Evolutionary conservation across 139 green algal genomes (phyloP).

Genomic region (Chlorella sp.): DNA sequence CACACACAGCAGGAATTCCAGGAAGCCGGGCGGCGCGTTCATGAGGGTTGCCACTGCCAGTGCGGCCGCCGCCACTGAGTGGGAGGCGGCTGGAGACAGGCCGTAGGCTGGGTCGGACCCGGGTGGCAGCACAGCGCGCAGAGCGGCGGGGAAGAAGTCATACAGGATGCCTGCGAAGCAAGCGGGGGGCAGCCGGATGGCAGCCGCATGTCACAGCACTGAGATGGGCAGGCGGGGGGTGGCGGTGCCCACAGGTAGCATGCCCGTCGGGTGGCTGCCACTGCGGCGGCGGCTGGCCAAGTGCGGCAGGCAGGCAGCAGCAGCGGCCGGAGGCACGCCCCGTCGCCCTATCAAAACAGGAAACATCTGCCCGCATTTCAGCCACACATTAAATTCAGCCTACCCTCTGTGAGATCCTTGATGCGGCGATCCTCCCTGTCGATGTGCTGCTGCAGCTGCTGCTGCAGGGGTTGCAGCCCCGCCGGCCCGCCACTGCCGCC

Average conservation of each 20-base stretch:
- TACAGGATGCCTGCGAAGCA: slow-evolving; percentile 31
- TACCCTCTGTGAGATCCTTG: slow-evolving; percentile 40
- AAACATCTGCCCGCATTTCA: background rate
- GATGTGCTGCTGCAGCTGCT: slow-evolving; percentile 49
- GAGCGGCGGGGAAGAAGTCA: slow-evolving; percentile 30
- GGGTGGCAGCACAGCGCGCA: slow-evolving; percentile 10
- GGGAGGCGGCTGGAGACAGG: background rate
- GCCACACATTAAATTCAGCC: background rate
- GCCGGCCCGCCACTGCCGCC: background rate
- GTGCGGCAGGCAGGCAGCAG: no score
- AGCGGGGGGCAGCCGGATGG: background rate
- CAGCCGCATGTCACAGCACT: no score
- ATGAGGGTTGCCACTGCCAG: slow-evolving; percentile 60
- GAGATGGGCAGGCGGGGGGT: background rate
- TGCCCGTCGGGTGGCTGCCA: background rate
- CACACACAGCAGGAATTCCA: slow-evolving; percentile 83
- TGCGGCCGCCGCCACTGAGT: slow-evolving; percentile 26
- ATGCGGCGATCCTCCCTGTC: slow-evolving; percentile 39
- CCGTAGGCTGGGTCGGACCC: background rate
- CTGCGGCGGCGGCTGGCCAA: background rate
- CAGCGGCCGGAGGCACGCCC: no score
- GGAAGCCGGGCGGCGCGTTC: slow-evolving; percentile 71
- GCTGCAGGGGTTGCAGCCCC: slow-evolving; percentile 31
- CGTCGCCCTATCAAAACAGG: background rate
- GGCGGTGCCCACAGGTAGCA: no score